Conservation (phyloP, 805 yeast genomes). For the Barnettozyma californica region DNA sequence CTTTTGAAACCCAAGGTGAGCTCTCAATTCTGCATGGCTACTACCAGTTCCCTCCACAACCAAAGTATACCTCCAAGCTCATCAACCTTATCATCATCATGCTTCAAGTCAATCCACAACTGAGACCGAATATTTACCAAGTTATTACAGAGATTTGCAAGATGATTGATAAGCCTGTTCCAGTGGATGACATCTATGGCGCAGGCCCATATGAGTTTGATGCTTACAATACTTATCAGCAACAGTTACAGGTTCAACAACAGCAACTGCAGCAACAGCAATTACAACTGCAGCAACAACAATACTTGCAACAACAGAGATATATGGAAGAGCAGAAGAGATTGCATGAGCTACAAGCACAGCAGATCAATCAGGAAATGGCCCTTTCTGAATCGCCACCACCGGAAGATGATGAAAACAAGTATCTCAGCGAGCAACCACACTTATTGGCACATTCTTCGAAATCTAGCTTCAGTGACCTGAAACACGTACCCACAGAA, state of each 20-base stretch:
- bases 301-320: constrained; percentile 15
- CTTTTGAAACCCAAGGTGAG: constrained; percentile 67
- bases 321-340: constrained; percentile 17
- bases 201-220: constrained; percentile 53
- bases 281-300: constrained; percentile 17
- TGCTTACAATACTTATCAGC: constrained; percentile 48
- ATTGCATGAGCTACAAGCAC: constrained; percentile 10
- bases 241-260: constrained; percentile 30
- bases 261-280: constrained; percentile 33
- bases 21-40: constrained; percentile 69
- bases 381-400: neutral
- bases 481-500: constrained; percentile 4
- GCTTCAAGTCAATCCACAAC: constrained; percentile 76
- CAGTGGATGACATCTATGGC: constrained; percentile 38
- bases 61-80: constrained; percentile 64
- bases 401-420: neutral
- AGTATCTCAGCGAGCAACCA: constrained; percentile 12
- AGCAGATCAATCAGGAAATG: neutral
- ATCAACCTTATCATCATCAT: constrained; percentile 71
- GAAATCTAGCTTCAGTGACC: constrained; percentile 24
- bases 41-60: constrained; percentile 67
- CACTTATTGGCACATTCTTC: constrained; percentile 20
- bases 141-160: constrained; percentile 59
- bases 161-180: constrained; percentile 47
- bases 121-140: constrained; percentile 85